Percentiles rank a stretch among this genome's conserved stretches.
Evolutionary conservation across 768 basidiomycete species (phyloP).

Genomic region (Termitomyces sp.): DNA sequence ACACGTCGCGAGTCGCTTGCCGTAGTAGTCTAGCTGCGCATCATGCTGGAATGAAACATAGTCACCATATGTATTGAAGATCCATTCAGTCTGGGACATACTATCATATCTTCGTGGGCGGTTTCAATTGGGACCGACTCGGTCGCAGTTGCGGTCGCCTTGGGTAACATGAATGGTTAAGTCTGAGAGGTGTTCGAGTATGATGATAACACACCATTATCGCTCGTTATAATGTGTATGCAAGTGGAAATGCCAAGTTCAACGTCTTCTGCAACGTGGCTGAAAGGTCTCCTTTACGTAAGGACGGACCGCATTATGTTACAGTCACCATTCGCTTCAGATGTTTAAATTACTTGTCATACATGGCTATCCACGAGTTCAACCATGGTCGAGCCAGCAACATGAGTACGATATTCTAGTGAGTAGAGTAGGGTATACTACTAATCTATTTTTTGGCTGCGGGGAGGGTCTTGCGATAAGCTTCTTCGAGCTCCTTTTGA

Average conservation of each 20-base stretch:
- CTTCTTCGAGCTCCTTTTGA: constrained; percentile 86
- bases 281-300: not conserved
- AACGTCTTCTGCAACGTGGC: not conserved
- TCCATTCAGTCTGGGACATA: constrained; percentile 33
- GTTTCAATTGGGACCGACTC: constrained; percentile 89
- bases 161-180: not conserved
- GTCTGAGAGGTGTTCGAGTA: not conserved
- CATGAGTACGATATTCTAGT: constrained; percentile 5
- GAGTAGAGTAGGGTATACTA: constrained; percentile 7
- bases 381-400: not conserved
- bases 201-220: constrained; percentile 6
- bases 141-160: constrained; percentile 49
- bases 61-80: not conserved
- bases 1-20: constrained; percentile 93
- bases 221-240: not conserved
- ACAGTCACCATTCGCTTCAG: not conserved
- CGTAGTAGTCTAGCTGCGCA: constrained; percentile 97
- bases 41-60: constrained; percentile 65
- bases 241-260: not conserved
- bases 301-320: not conserved
- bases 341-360: not conserved
- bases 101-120: constrained; percentile 98
- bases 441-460: constrained; percentile 58
- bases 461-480: constrained; percentile 73
- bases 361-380: not conserved